Base-by-base conservation (phyloP, 1,139 yeast species). In the Yamadazyma conglobata region DNA sequence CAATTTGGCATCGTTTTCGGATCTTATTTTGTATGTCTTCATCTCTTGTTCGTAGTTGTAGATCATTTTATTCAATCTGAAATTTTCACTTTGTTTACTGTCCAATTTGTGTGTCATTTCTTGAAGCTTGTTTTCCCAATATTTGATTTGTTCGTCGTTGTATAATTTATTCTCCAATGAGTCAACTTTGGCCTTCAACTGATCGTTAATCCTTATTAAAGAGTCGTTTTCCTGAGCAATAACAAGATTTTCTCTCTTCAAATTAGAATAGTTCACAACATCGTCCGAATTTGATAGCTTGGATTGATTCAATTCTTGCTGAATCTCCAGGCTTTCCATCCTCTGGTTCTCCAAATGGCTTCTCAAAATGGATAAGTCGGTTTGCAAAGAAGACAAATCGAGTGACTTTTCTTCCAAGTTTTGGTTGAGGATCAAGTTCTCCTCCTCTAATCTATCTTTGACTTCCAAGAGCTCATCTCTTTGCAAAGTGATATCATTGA, bases 381-480 rank as follows among this genome's bases (percentile, higher is more conserved):
- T 36, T 30, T 58, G 55, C 19, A 56, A 43, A 28, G 60, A 59
- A 9, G 50, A 45, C 20, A 70, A 60, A 27, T 59, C 57, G 3
- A 56, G 48, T 4, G 60, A 45, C 25, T 69, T 66, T 19, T 62
- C 68, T 24, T 73, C 73, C 33, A 74, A 63, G 33, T 68, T 67
- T 17, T 56, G 57, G 15, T 61, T 61, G 11, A 77, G 54, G 1
- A 58, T 59, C 25, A 64, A 53, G n/a, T 77, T 54, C 28, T 70
- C 64, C 6, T 52, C 54, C 43, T 76, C 79, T 22, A 80, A 50
- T 4, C 48, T 47, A 19, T 67, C 70, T 44, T 75, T 75, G 3
- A 71, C 67, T 12, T 53, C 58, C 31, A 73, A 50, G 24, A 81
- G 55, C 18, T 60, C 52, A 48, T 72, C 76, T 48, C 82, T 60